phyloP scores from a whole-genome alignment of 1,284 basidiomycete genomes.

The Gymnopus androsaceus region DNA sequence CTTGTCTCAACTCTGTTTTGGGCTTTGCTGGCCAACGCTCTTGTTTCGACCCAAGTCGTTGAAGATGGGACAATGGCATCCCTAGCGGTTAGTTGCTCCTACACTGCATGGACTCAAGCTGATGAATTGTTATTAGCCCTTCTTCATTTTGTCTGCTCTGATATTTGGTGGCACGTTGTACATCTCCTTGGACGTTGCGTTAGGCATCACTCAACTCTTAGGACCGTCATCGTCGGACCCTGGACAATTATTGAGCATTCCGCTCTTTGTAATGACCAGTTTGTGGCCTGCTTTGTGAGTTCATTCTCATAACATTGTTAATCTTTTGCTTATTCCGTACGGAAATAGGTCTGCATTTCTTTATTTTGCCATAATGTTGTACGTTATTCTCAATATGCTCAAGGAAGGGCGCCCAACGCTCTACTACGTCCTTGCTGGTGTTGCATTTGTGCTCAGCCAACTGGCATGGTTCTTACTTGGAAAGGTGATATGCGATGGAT shows the following conservation, averaged over 20 bases:
- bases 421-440: conserved; percentile 65
- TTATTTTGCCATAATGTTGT: conserved; percentile 74
- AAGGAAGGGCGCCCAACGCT: conserved; percentile 73
- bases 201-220: conserved; percentile 63
- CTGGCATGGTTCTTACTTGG: conserved; percentile 78
- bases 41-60: conserved; percentile 81
- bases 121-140: conserved; percentile 58
- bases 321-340: conserved; percentile 1
- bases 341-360: conserved; percentile 57
- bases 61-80: conserved; percentile 80
- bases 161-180: conserved; percentile 76
- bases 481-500: conserved; percentile 73
- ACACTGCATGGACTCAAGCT: not conserved
- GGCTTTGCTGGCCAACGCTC: conserved; percentile 74
- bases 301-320: not conserved
- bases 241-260: conserved; percentile 55
- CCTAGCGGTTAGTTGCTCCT: conserved; percentile 56
- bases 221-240: conserved; percentile 60
- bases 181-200: conserved; percentile 75
- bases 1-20: conserved; percentile 75
- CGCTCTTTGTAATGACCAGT: conserved; percentile 77
- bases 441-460: conserved; percentile 75
- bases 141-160: conserved; percentile 56
- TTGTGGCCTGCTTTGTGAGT: conserved; percentile 82
- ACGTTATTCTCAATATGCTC: conserved; percentile 70